Evolutionary conservation across 805 yeast species (phyloP).

Genomic region (Phaffomyces thermotolerans): DNA sequence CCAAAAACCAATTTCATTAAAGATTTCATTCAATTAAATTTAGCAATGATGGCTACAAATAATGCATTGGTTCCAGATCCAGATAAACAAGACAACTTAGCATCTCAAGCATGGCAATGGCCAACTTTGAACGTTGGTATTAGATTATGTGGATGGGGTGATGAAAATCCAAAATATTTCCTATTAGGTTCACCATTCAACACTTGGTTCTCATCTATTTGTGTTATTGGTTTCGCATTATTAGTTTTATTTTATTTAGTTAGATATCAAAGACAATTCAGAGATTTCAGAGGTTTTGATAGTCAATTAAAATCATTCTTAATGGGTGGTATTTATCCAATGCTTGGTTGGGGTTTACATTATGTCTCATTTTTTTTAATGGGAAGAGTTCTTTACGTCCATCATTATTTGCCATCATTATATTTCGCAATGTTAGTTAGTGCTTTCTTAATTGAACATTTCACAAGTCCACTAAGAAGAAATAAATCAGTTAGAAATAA

Average conservation of each 20-base stretch:
- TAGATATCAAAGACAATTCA: slow-evolving; percentile 80
- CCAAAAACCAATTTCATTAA: slow-evolving; percentile 74
- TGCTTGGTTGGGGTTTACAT: slow-evolving; percentile 78
- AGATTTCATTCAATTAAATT: slow-evolving; percentile 66
- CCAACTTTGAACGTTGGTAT: slow-evolving; percentile 72
- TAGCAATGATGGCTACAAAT: slow-evolving; percentile 85
- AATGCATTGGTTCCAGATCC: slow-evolving; percentile 74
- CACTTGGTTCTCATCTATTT: slow-evolving; percentile 65
- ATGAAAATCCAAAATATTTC: slow-evolving; percentile 52
- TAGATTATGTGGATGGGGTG: slow-evolving; percentile 69
- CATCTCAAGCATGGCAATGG: slow-evolving; percentile 84
- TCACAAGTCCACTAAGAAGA: slow-evolving; percentile 22
- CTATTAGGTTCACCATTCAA: slow-evolving; percentile 72
- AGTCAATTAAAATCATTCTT: slow-evolving; percentile 44
- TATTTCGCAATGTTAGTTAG: slow-evolving; percentile 63
- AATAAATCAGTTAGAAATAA: slow-evolving; percentile 20
- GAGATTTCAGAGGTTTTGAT: slow-evolving; percentile 44
- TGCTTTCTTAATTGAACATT: slow-evolving; percentile 44
- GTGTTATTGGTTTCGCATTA: slow-evolving; percentile 46
- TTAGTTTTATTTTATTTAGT: slow-evolving; percentile 25
- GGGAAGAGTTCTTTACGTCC: slow-evolving; percentile 84
- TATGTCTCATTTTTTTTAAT: slow-evolving; percentile 68
- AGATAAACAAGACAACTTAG: slow-evolving; percentile 64
- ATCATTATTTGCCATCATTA: slow-evolving; percentile 78
- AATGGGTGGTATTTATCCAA: slow-evolving; percentile 72